These are phyloP conservation scores for Echinosophora koreensis DNA, from an alignment of 306 rosid genomes.

Conservation along the genomic window DNA sequence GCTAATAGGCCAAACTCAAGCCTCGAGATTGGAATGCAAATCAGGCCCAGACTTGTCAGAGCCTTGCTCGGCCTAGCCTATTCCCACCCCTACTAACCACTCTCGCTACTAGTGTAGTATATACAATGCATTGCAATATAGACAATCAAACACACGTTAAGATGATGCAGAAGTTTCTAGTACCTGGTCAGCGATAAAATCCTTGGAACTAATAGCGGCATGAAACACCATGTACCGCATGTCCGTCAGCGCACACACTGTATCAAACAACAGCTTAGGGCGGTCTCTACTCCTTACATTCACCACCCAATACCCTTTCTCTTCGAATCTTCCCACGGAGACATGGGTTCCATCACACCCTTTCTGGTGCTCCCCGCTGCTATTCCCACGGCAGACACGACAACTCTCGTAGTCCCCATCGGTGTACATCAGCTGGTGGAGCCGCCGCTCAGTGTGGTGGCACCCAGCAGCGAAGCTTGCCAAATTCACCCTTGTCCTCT, in stretches of 20 bases:
- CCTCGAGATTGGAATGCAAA: no score
- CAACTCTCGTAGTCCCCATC: slow-evolving; percentile 64
- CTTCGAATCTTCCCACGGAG: slow-evolving; percentile 57
- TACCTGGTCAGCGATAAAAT: slow-evolving; percentile 55
- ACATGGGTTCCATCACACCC: slow-evolving; percentile 65
- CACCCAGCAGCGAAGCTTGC: slow-evolving; percentile 46
- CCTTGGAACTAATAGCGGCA: slow-evolving; percentile 62
- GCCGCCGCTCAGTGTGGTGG: slow-evolving; percentile 70
- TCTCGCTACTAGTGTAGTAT: no score
- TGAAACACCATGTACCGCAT: slow-evolving; percentile 74
- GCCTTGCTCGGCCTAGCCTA: no score
- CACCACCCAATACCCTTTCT: slow-evolving; percentile 67
- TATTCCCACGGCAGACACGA: slow-evolving; percentile 43
- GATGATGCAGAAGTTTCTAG: neutral
- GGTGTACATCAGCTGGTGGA: slow-evolving; percentile 75
- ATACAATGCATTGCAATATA: no score
- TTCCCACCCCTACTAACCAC: no score
- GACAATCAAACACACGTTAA: no score
- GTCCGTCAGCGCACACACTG: slow-evolving; percentile 72
- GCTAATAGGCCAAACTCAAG: no score
- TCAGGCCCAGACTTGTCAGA: no score
- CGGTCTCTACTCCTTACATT: slow-evolving; percentile 63
- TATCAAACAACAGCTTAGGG: slow-evolving; percentile 73
- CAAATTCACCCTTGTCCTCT: slow-evolving; percentile 58
- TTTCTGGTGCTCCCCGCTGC: slow-evolving; percentile 45